phyloP scores from a whole-genome alignment of 179 eudicot species.

The Spinacia oleracea region DNA sequence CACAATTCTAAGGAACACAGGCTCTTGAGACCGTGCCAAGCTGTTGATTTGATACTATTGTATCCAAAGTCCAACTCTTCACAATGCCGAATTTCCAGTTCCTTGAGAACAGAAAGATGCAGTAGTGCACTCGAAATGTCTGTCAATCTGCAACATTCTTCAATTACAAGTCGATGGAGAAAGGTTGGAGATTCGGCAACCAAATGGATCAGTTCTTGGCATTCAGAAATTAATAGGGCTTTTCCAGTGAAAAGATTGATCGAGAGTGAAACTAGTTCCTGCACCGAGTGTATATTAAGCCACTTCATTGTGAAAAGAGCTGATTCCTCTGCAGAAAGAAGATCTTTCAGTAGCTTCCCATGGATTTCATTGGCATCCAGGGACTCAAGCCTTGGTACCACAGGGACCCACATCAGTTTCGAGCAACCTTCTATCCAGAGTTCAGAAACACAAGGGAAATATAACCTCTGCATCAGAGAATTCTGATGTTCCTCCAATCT shows the following conservation, averaged over 20 bases:
- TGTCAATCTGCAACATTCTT: neutral
- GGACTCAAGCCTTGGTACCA: slow-evolving; percentile 8
- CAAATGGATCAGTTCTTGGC: slow-evolving; percentile 1
- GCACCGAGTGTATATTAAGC: neutral
- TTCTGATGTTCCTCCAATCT: neutral
- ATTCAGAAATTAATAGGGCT: neutral
- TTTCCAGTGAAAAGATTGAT: neutral
- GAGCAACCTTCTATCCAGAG: slow-evolving; percentile 5
- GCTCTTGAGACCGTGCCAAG: neutral
- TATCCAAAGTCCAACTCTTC: neutral
- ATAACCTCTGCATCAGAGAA: neutral
- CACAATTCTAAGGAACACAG: neutral
- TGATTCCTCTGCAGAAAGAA: slow-evolving; percentile 1
- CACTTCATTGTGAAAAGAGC: neutral
- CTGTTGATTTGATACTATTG: neutral
- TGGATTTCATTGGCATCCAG: neutral
- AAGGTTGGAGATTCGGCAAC: slow-evolving; percentile 4
- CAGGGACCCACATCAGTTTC: slow-evolving; percentile 8
- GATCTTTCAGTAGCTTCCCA: neutral
- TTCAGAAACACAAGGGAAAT: slow-evolving; percentile 7
- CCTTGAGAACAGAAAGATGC: neutral
- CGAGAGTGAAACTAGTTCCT: neutral
- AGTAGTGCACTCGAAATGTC: neutral
- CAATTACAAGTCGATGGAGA: slow-evolving; percentile 8
- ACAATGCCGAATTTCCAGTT: slow-evolving; percentile 7